Evolutionary conservation across 2,329 filamentous ascomycete genomes (phyloP), one percentile per base, ranked within the genome.

Genomic region (Alternaria postmessia): DNA sequence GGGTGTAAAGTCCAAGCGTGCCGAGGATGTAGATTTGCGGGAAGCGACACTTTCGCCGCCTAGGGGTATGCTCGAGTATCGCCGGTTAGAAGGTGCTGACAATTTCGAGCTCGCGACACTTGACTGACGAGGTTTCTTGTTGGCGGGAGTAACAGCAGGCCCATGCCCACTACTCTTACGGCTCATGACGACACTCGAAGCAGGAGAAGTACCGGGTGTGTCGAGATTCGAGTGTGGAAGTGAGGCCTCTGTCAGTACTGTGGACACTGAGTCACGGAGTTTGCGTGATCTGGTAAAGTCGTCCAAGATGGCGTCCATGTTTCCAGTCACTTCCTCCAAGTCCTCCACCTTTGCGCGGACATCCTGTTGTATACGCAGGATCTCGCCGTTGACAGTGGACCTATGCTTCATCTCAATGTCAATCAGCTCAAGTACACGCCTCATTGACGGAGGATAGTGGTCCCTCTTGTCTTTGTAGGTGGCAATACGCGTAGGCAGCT

Each of bases 341-440:
- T 87, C 86, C 65, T 90, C 87, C 87, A 94, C 96, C 70, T 90
- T 89, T n/a, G 88, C 84, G 72, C 93, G 89, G 82, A 97, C 91
- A 70, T 98, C 94, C 7, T 88, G 87, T 71, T 97, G 90, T 32
- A 98, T 83, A 44, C 93, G 88, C 28, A 98, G 80, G 63, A 98
- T 95, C 79, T 98, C 95, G 44, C 95, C 95, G 74, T 99, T 98
- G 56, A 98, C 93, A 0, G 95, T 98, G 51, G 97, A 83, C n/a
- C 95, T 88, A 73, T 98, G 93, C 75, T 92, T 91, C 72, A 98
- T 91, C n/a, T 95, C 95, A 75, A 93, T 94, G 69, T 97, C 93
- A 51, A 98, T 97, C 74, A 98, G 96, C 39, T 90, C 89, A 18
- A 98, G 81, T 7, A 99, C 93, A 42, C 94, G 88, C 75, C 95